These are phyloP conservation scores for Pseudonitzschia multiseries DNA, from an alignment of 108 stramenopile genomes.

Conservation along the genomic window DNA sequence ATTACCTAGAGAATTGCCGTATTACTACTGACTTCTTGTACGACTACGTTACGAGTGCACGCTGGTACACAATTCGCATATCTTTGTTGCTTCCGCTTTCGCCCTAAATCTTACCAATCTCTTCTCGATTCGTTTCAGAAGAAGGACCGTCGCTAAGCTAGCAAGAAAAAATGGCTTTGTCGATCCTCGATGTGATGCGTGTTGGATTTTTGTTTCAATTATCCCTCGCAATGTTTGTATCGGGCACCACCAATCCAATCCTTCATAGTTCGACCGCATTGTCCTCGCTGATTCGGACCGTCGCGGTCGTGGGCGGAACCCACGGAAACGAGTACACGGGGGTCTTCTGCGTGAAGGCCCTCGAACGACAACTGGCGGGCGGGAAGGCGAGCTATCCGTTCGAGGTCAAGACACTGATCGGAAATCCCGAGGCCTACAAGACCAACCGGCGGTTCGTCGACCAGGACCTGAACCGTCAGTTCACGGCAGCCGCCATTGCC, in stretches of 20 bases:
- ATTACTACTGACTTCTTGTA: too few relatives aligned
- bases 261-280: background rate
- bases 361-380: slow-evolving; percentile 27
- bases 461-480: slow-evolving; percentile 81
- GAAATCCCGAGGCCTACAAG: slow-evolving; percentile 73
- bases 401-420: slow-evolving; percentile 56
- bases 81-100: too few relatives aligned
- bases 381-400: slow-evolving; percentile 44
- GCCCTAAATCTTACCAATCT: too few relatives aligned
- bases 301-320: slow-evolving; percentile 82
- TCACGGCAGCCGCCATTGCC: slow-evolving; percentile 45
- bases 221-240: background rate
- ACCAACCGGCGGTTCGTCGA: slow-evolving; percentile 78
- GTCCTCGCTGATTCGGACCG: slow-evolving; percentile 21
- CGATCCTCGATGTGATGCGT: background rate
- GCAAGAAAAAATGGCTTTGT: background rate
- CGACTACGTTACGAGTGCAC: too few relatives aligned
- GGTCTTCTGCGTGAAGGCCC: slow-evolving; percentile 67
- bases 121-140: background rate
- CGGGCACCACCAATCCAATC: background rate
- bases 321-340: slow-evolving; percentile 92
- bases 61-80: too few relatives aligned
- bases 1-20: too few relatives aligned
- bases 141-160: background rate
- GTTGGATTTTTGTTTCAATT: background rate